A percentile compares a stretch with the other conserved stretches of the same genome.
phyloP scores from a whole-genome alignment of 2,329 filamentous ascomycete genomes.

The Emmonsia crescens region DNA sequence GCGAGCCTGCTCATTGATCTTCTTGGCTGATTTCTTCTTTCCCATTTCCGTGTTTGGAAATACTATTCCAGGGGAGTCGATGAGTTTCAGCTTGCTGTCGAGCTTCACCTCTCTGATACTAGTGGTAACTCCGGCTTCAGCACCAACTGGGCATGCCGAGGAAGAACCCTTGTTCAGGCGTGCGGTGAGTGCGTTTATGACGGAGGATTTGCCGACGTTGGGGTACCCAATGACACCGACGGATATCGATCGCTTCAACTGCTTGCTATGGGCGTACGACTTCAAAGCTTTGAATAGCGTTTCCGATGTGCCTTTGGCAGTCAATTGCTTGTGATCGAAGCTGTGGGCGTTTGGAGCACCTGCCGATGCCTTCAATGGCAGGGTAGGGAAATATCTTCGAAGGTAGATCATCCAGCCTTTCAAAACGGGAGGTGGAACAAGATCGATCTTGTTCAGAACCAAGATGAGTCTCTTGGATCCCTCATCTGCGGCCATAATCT shows the following conservation, averaged over 20 bases:
- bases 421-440: constrained; percentile 70
- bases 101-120: constrained; percentile 83
- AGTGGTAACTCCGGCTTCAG: constrained; percentile 86
- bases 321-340: constrained; percentile 85
- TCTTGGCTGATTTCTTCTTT: constrained; percentile 48
- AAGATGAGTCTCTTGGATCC: constrained; percentile 82
- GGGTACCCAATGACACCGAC: constrained; percentile 93
- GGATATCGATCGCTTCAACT: constrained; percentile 79
- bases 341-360: constrained; percentile 76
- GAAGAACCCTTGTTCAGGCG: constrained; percentile 54
- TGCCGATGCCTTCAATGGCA: constrained; percentile 75
- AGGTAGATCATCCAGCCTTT: constrained; percentile 77
- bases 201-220: constrained; percentile 91
- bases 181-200: constrained; percentile 84
- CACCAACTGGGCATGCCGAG: constrained; percentile 72
- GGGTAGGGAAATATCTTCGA: constrained; percentile 79
- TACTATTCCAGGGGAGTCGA: constrained; percentile 90
- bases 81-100: constrained; percentile 83
- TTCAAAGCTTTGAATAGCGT: constrained; percentile 83
- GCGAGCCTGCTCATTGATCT: constrained; percentile 66
- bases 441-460: constrained; percentile 90
- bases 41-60: constrained; percentile 55
- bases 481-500: constrained; percentile 76
- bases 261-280: constrained; percentile 69
- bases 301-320: constrained; percentile 72